These are phyloP conservation scores for Aspergillus texensis DNA, from an alignment of 2,329 filamentous ascomycete genomes.

Conservation along the genomic window DNA sequence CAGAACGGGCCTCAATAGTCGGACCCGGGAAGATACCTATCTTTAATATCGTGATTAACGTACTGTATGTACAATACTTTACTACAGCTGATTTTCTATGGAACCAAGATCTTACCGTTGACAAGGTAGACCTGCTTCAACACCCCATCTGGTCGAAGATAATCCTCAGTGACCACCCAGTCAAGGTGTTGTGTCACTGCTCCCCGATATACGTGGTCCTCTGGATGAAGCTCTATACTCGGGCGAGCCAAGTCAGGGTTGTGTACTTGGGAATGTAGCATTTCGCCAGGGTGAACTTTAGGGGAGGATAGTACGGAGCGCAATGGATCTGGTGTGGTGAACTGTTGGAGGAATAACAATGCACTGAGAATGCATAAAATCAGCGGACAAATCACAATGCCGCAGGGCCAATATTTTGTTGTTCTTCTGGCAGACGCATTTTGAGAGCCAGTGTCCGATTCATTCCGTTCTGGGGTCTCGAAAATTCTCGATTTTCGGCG, in stretches of 20 bases:
- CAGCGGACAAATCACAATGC: slow-evolving; percentile 19
- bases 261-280: background rate
- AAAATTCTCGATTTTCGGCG: slow-evolving; percentile 15
- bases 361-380: slow-evolving; percentile 19
- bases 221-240: slow-evolving; percentile 42
- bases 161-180: slow-evolving; percentile 47
- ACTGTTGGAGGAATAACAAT: slow-evolving; percentile 19
- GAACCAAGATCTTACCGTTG: slow-evolving; percentile 41
- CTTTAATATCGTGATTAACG: background rate
- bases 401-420: slow-evolving; percentile 10
- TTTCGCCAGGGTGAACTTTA: background rate
- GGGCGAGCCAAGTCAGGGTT: slow-evolving; percentile 20
- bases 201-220: slow-evolving; percentile 44
- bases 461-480: slow-evolving; percentile 8
- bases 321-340: background rate
- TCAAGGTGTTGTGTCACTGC: slow-evolving; percentile 36
- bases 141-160: slow-evolving; percentile 54
- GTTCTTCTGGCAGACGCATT: too few species aligned
- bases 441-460: background rate
- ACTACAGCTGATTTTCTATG: background rate
- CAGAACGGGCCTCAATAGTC: slow-evolving; percentile 51
- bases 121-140: slow-evolving; percentile 53
- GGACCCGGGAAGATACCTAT: slow-evolving; percentile 52
- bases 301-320: background rate
- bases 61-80: background rate